phyloP scores from a whole-genome alignment of 2,329 filamentous ascomycete species.

The Dothideomycetes sp. region DNA sequence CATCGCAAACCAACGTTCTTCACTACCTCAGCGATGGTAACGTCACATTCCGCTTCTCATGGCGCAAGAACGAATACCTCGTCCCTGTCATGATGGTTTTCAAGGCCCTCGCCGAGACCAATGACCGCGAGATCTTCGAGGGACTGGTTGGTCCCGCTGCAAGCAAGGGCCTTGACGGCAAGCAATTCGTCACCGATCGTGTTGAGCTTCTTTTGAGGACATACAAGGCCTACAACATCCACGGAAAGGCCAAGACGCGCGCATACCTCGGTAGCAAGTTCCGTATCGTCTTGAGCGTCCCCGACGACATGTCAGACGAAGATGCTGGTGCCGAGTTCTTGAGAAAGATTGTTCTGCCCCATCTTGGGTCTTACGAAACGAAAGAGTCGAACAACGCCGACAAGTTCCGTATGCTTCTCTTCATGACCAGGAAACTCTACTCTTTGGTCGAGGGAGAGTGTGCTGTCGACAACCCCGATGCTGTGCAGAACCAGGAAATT shows the following conservation, averaged over 20 bases:
- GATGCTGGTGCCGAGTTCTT: conserved; percentile 88
- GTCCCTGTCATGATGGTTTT: conserved; percentile 93
- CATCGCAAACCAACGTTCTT: conserved; percentile 91
- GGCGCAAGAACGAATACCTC: conserved; percentile 96
- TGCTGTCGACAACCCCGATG: conserved; percentile 89
- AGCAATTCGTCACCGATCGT: conserved; percentile 82
- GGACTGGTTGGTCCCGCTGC: conserved; percentile 71
- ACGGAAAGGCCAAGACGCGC: conserved; percentile 71
- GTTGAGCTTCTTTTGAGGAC: conserved; percentile 85
- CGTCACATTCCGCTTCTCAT: conserved; percentile 93
- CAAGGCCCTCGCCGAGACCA: conserved; percentile 90
- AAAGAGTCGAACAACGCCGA: conserved; percentile 76
- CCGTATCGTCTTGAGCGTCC: conserved; percentile 73
- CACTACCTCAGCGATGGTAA: conserved; percentile 96
- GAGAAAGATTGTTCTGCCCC: conserved; percentile 79
- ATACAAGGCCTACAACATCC: conserved; percentile 82
- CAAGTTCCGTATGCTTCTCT: conserved; percentile 88
- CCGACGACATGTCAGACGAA: conserved; percentile 75
- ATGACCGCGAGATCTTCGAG: conserved; percentile 92
- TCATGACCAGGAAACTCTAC: conserved; percentile 96
- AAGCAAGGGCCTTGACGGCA: conserved; percentile 72
- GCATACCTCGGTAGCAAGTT: conserved; percentile 88
- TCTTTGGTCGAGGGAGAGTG: conserved; percentile 87
- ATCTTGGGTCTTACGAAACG: conserved; percentile 78
- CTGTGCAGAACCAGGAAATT: conserved; percentile 92